Evolutionary conservation across 805 yeast species (phyloP), one percentile per base, ranked within the genome.

Genomic region (Candida golubevii): DNA sequence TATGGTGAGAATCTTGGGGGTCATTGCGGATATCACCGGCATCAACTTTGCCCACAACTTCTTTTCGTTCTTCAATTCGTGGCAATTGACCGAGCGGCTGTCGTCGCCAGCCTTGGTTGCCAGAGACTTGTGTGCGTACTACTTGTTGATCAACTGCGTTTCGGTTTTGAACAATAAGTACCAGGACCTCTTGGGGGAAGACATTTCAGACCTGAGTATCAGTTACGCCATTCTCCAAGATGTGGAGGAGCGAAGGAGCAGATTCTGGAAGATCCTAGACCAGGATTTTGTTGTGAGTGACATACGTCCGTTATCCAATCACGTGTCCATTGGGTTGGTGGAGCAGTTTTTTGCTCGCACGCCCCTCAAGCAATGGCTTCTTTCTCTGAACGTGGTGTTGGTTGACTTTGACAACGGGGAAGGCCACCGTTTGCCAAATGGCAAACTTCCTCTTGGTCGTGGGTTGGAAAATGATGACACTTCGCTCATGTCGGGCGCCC

Each of bases 11-110:
- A 49, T 66, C 28, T 54, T 61, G 14, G 41, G 44, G 0, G 48
- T 58, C 7, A 45, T 67, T 26, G 49, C 59, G 3, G 56, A 50
- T 4, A 62, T 62, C 26, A 69, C 69, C 42, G 83, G 82, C 1
- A 58, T 76, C 39, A 78, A 77, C 51, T 69, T 75, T 26, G 53
- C 74, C 18, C 66, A 60, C 46, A 74, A 75, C 48, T 71, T 68
- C 38, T 45, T 77, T 4, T 74, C 79, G 3, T 74, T 67, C 49
- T 70, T 75, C 48, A 65, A 65, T 44, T 67, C 66, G 44, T 77
- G 80, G 80, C 53, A 58, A 34, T 40, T 69, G 12, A 56, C 57
- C 7, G 47, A 46, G 23, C 44, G 39, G 37, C 15, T 55, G n/a
- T 54, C 48, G 8, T 33, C 44, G 10, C 26, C 38, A 3, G 39